Base-by-base conservation (phyloP, 306 rosid genomes). In the Vachellia pachyceras region DNA sequence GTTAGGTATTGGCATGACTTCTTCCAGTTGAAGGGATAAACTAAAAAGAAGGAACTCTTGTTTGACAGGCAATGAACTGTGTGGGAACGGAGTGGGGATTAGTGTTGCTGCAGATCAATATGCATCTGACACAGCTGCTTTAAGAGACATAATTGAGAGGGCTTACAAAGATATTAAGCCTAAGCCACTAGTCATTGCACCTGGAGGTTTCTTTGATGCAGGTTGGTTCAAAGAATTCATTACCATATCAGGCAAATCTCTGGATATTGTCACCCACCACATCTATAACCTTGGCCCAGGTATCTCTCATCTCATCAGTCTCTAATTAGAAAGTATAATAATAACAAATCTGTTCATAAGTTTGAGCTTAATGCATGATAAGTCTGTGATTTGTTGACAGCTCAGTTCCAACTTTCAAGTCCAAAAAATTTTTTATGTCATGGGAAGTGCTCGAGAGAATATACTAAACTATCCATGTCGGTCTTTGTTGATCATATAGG, bases 231-330 rank as follows among this genome's bases (percentile, higher is more conserved):
- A 80, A 75, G 90, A 89, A 69, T 90, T 91, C 49, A 12, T 85
- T 8, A 83, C 39, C 39, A 91, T 86, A 85, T 81, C 97, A 18
- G 81, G 84, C 3, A 76, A 77, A 63, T 57, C 85, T 5, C 18
- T 85, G 14, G 92, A 92, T 82, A 91, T 84, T 54, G 74, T 88
- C 77, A 84, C 94, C 44, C 99, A 93, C 88, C 99, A 92, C 79
- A 92, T 95, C 76, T 95, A 95, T 81, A 92, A 93, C 84, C 92
- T 95, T 61, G 99, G 99, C n/a, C 84, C 97, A 89, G 99, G 99
- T 90, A 29, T 29, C 33, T 29, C 33, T 29, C 33, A 29, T 29
- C 2, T 29, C 33, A 0, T 29, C 33, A 29, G 2, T 29, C 33
- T 29, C 33, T 29, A 29, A 85, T 68, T 36, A 35, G 5, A 35